These are phyloP conservation scores for Alternaria gaisen DNA, from an alignment of 2,329 filamentous ascomycete genomes.

Conservation along the genomic window DNA sequence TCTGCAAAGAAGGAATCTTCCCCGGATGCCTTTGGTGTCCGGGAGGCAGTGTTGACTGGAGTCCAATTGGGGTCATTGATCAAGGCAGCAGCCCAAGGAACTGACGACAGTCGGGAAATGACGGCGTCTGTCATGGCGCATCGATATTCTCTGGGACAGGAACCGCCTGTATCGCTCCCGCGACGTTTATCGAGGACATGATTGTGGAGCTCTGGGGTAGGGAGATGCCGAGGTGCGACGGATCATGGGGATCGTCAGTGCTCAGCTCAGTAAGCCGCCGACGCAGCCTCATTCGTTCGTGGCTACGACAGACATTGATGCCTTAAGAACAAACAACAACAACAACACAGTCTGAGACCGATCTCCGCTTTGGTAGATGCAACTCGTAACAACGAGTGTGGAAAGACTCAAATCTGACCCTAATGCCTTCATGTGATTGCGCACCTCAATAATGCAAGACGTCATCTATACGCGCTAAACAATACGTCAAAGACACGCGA, in stretches of 20 bases:
- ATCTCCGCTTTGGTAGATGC: background rate
- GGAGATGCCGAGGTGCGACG: slow-evolving; percentile 16
- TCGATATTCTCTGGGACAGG: background rate
- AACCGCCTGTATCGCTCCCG: background rate
- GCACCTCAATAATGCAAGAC: slow-evolving; percentile 29
- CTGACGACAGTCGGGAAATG: slow-evolving; percentile 39
- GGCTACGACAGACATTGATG: background rate
- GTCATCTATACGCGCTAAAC: slow-evolving; percentile 29
- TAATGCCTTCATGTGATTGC: slow-evolving; percentile 8
- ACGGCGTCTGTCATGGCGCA: slow-evolving; percentile 31
- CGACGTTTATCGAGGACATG: slow-evolving; percentile 10
- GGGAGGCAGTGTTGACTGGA: slow-evolving; percentile 49
- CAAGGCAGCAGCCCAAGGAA: slow-evolving; percentile 61
- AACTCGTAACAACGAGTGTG: background rate
- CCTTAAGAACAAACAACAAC: background rate
- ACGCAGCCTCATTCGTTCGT: slow-evolving; percentile 4
- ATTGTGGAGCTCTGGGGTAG: slow-evolving; percentile 3
- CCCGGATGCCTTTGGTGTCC: slow-evolving; percentile 38
- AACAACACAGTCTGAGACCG: background rate
- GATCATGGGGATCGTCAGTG: background rate
- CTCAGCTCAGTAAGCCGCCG: slow-evolving; percentile 6
- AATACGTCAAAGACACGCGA: slow-evolving; percentile 23
- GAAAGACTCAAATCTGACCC: background rate
- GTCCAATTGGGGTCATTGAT: slow-evolving; percentile 55
- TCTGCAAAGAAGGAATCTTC: slow-evolving; percentile 64